Base-by-base conservation (phyloP, 2,329 filamentous ascomycete genomes). In the Paecilomyces niveus region DNA sequence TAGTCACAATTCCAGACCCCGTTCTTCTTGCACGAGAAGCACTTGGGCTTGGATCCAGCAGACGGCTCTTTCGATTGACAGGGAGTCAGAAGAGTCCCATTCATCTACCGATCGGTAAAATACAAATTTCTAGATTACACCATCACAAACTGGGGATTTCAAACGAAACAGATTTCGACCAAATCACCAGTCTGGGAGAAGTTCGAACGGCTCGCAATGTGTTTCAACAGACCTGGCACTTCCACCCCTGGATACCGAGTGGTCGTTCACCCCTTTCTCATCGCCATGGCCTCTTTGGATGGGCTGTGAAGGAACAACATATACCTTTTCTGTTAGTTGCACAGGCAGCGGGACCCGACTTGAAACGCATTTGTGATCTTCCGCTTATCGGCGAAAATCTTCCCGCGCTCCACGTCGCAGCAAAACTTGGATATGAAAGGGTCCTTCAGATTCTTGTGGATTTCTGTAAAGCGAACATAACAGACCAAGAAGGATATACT, bases 181-280 rank as follows among this genome's bases (percentile, higher is more conserved):
- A 15, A 2, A 11, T 65, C 62, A 8, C 11, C 29, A 29, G 26
- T 59, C 1, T 67, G 63, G 64, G 53, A 58, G 1, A 61, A 54
- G 24, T 66, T 67, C 33, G 15, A 59, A 13, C 33, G 33, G 15
- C 60, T 66, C 18, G 58, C 61, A 13, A 13, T 57, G 29, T 53
- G 31, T 50, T 64, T 64, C 35, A 65, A 64, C 54, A 62, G 66
- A 31, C 60, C 59, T 67, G 64, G 63, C 61, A 64, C 50, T 62
- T 67, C 26, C 63, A 67, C 54, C 65, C 64, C 9, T 66, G 64
- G 65, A 29, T 57, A 2, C 15, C 58, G 49, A 58, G 60, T 18
- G 62, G 64, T 10, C 60, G 61, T n/a, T 65, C 63, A 51, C 11
- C 18, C 33, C 9, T 6, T 18, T 66, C 63, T 2, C 60, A 50